Evolutionary conservation across 257 asterid genomes (phyloP).

Genomic region (Solanum piurae): DNA sequence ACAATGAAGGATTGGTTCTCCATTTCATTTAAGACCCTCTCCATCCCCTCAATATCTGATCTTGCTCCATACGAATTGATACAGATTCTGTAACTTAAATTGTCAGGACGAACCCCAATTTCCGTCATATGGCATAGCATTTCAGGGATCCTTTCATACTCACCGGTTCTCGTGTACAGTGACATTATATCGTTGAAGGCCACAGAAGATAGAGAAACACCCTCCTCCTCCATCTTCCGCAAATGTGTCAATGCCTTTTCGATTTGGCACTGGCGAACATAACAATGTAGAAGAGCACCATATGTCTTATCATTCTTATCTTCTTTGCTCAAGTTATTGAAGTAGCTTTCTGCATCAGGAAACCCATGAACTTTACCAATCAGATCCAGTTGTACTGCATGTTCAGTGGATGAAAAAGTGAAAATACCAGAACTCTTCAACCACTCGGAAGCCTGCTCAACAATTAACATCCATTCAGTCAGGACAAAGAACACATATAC

Average conservation of each 20-base stretch:
- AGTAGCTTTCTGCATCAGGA: conserved; percentile 56
- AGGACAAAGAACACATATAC: background rate
- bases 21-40: conserved; percentile 56
- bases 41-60: conserved; percentile 60
- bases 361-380: conserved; percentile 68
- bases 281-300: conserved; percentile 88
- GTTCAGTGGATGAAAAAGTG: conserved; percentile 51
- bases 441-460: conserved; percentile 64
- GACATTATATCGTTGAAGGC: conserved; percentile 64
- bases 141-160: conserved; percentile 41
- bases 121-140: conserved; percentile 45
- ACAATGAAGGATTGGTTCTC: conserved; percentile 33
- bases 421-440: conserved; percentile 27
- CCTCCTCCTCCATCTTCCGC: conserved; percentile 49
- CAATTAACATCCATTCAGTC: background rate
- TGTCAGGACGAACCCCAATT: conserved; percentile 46
- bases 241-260: conserved; percentile 45
- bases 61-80: conserved; percentile 62
- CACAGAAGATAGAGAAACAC: conserved; percentile 36
- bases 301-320: conserved; percentile 52
- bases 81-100: conserved; percentile 67
- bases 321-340: conserved; percentile 42
- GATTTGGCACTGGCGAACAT: conserved; percentile 43
- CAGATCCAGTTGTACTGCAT: conserved; percentile 75
- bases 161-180: conserved; percentile 36